Percentiles rank a stretch among this genome's conserved stretches.
Evolutionary conservation across 352 stramenopile species (phyloP).

Genomic region (Globisporangium lucens): DNA sequence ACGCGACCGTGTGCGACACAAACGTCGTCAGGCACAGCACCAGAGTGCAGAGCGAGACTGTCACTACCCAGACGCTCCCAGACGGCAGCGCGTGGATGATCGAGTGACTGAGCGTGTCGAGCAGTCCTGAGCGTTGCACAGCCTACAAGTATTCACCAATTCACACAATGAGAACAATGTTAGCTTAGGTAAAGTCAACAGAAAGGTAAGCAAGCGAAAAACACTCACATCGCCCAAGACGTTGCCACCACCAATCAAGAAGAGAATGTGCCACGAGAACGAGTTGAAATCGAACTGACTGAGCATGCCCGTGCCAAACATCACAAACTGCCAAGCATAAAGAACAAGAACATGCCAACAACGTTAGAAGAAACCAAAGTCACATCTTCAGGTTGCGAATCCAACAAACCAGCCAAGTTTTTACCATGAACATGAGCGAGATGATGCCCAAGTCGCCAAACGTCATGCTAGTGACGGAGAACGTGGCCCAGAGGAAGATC

Average conservation of each 20-base stretch:
- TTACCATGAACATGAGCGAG: conserved; percentile 88
- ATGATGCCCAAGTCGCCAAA: conserved; percentile 92
- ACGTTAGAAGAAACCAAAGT: neutral
- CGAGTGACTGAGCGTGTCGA: conserved; percentile 80
- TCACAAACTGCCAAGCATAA: conserved; percentile 52
- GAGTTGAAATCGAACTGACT: conserved; percentile 93
- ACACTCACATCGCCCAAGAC: conserved; percentile 86
- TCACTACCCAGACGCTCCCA: conserved; percentile 85
- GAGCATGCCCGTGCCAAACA: conserved; percentile 88
- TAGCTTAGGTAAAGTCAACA: neutral
- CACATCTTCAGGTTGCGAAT: neutral
- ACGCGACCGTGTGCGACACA: conserved; percentile 91
- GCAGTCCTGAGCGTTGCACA: conserved; percentile 77
- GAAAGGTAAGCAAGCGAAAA: neutral
- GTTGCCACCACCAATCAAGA: conserved; percentile 90
- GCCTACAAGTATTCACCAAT: conserved; percentile 30
- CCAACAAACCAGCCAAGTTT: neutral
- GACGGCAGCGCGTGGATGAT: conserved; percentile 77
- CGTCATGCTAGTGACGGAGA: conserved; percentile 80
- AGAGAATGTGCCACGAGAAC: conserved; percentile 93
- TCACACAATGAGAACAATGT: neutral
- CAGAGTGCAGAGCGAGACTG: conserved; percentile 82
- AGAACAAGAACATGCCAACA: neutral
- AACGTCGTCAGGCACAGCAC: conserved; percentile 91
- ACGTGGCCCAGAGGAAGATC: conserved; percentile 89